Base-by-base conservation (phyloP, 2,329 filamentous ascomycete species). In the Trichoderma simmonsii region DNA sequence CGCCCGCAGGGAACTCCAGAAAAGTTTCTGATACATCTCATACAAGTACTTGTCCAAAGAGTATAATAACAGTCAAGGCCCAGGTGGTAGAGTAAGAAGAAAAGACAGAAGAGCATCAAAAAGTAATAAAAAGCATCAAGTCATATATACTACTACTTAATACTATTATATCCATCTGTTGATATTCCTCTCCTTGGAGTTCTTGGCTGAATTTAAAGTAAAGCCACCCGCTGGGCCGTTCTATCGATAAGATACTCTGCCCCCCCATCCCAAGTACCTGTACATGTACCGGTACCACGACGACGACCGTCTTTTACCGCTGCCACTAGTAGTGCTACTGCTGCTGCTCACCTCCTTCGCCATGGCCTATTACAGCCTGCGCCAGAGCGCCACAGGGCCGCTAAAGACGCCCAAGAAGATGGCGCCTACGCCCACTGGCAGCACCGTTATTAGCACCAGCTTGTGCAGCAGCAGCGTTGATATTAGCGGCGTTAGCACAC, bases 381-480 rank as follows among this genome's bases (percentile, higher is more conserved):
- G 24, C 56, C 59, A 66, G 39, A 54, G 7, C 54, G 61, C 71
- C 66, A 51, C 61, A 12, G 62, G 39, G 62, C 71, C 72, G 57
- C 72, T 73, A 67, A 59, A 67, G 56, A 21, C 61, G 61, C 72
- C 72, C 57, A 63, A 62, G 34, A 57, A n/a, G 68, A 63, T 60
- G 54, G 62, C 72, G 59, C 56, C 61, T 15, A 63, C 26, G 48
- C 57, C 57, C 57, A 60, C 57, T 60, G 57, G 57, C 57, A 24
- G 57, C 30, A n/a, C 57, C 18, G 18, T 11, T 21, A 34, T 60
- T 34, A 34, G 57, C 57, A 24, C 57, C 57, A 60, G 26, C 54
- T 9, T 7, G 32, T 12, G 9, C 54, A 57, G 30, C 57, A 60
- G 14, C 57, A 60, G 57, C 30, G 48, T 21, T 54, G 48, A 21